phyloP scores from a whole-genome alignment of 1,284 basidiomycete species.

The Boletus semigastroideus region DNA sequence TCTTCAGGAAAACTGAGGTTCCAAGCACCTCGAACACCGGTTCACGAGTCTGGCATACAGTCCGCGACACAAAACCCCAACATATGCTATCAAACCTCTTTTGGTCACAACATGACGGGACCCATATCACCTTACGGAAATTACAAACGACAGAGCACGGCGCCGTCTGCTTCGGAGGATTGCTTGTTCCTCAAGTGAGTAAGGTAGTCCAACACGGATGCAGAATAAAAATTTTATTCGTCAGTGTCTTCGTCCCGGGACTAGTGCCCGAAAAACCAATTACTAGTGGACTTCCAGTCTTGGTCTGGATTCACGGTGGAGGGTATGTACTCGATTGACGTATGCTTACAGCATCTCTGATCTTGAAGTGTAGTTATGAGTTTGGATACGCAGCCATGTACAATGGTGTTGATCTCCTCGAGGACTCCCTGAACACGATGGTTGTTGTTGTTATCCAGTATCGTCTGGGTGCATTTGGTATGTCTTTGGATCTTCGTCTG shows the following conservation, averaged over 20 bases:
- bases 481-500: neutral
- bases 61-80: conserved; percentile 14
- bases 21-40: conserved; percentile 10
- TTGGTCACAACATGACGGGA: neutral
- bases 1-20: conserved; percentile 13
- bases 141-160: conserved; percentile 1
- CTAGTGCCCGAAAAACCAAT: neutral
- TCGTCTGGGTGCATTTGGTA: conserved; percentile 44
- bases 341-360: neutral
- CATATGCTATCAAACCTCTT: conserved; percentile 10
- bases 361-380: conserved; percentile 3
- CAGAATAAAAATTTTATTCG: neutral
- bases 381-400: conserved; percentile 8
- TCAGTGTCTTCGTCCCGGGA: conserved; percentile 17
- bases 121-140: neutral
- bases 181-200: conserved; percentile 26
- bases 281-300: conserved; percentile 9
- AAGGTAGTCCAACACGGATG: neutral
- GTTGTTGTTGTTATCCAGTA: conserved; percentile 43
- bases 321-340: conserved; percentile 8
- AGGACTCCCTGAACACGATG: conserved; percentile 26
- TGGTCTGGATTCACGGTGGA: conserved; percentile 27
- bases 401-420: conserved; percentile 19
- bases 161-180: conserved; percentile 12
- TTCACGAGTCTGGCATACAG: conserved; percentile 4